A percentile compares a stretch with the other conserved stretches of the same genome.
Evolutionary conservation across 306 rosid genomes (phyloP).

Genomic region (Herpetospermum pedunculosum): DNA sequence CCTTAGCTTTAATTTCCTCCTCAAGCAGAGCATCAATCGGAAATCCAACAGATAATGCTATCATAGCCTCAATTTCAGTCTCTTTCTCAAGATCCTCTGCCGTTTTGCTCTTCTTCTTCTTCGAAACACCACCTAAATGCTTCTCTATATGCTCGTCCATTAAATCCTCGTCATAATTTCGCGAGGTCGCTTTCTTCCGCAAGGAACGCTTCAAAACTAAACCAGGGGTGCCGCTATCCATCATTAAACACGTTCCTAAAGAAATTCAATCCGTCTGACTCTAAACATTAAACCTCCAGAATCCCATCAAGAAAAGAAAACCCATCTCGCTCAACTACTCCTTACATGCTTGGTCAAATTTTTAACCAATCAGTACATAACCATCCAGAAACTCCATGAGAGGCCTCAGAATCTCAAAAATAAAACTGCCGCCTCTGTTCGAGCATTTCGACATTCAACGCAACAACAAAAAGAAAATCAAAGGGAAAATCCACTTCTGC

Average conservation of each 20-base stretch:
- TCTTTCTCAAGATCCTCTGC: slow-evolving; percentile 70
- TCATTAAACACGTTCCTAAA: slow-evolving; percentile 17
- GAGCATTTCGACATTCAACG: neutral
- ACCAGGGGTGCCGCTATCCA: slow-evolving; percentile 41
- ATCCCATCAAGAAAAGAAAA: neutral
- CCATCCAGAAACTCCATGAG: neutral
- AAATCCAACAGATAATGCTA: slow-evolving; percentile 73
- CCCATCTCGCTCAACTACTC: neutral
- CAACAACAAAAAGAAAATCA: neutral
- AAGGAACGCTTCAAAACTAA: slow-evolving; percentile 41
- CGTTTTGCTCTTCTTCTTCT: slow-evolving; percentile 40
- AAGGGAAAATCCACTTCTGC: neutral
- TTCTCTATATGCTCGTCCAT: slow-evolving; percentile 69
- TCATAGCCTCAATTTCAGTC: slow-evolving; percentile 89
- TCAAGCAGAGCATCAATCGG: slow-evolving; percentile 73
- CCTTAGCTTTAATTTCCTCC: slow-evolving; percentile 71
- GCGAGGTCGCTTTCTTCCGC: slow-evolving; percentile 47
- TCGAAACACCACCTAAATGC: slow-evolving; percentile 47
- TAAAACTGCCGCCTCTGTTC: neutral
- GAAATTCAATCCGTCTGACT: slow-evolving; percentile 1
- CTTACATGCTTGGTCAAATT: neutral
- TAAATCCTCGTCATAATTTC: slow-evolving; percentile 64
- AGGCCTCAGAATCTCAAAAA: neutral
- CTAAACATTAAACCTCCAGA: neutral
- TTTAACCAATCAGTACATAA: neutral